Evolutionary conservation across 2,329 filamentous ascomycete species (phyloP), one percentile per base, ranked within the genome.

Genomic region (Paradendryphiella salina): DNA sequence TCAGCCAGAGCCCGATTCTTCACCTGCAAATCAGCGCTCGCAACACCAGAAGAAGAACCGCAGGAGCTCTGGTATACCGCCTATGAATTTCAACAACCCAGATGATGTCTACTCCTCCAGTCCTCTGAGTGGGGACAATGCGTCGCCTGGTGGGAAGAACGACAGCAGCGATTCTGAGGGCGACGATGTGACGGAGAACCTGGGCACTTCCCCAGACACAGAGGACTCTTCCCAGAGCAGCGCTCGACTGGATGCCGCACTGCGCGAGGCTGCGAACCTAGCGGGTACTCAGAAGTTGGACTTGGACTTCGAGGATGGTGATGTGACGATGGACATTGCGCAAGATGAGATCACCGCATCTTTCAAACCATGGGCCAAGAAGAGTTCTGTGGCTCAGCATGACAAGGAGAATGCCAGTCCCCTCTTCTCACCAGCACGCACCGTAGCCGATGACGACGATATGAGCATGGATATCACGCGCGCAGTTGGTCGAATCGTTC

Each of bases 381-480:
- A 86, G 57, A 75, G 69, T 7, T 69, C 74, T 45, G 69, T 50
- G 47, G 63, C 55, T 52, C 60, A 66, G 38, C 59, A 71, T 36
- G 77, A 80, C 37, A 79, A 82, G 54, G 79, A 82, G 55, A 79
- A 80, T 32, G 64, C 76, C 5, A 77, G 79, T 18, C 48, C 48
- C 51, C 77, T 77, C 3, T 80, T 79, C 56, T 77, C 76, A 9
- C 73, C 75, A 17, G 73, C 74, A n/a, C 73, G 72, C 40, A 73
- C 72, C 45, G 68, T 78, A 18, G 68, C 75, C 11, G 52, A 81
- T 10, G 77, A 78, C 10, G 76, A 80, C 57, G 89, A 92, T 32
- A 86, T 95, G 80, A 94, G 90, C 17, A 96, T 97, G 93, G 93
- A 97, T 63, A 89, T 96, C 6, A 96, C 93, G 1, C 85, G 84